Base-by-base conservation (phyloP, 2,329 filamentous ascomycete genomes). In the Raffaelea albimanens region DNA sequence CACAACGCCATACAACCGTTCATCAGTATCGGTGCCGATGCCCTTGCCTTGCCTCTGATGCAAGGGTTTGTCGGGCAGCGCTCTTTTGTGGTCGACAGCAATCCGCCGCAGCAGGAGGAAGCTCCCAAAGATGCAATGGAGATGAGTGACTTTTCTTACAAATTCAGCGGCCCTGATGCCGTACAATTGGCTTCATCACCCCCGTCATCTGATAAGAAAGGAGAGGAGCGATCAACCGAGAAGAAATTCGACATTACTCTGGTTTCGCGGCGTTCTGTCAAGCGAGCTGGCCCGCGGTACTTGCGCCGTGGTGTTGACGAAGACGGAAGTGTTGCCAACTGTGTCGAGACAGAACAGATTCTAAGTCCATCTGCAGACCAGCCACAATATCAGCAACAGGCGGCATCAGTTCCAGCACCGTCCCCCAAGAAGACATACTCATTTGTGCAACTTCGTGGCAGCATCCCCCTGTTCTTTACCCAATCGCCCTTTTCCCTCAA, bases 401-500 rank as follows among this genome's bases (percentile, higher is more conserved):
- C 41, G 3, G 21, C 38, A 38, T 19, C 18, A 36, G 13, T 43
- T 31, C 5, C 44, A n/a, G n/a, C n/a, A n/a, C n/a, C n/a, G n/a
- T n/a, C 46, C 2, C 66, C 72, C 0, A 69, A 65, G 2, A 87
- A 80, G 55, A 72, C 83, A 2, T 86, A 87, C 62, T 95, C 89
- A 0, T 94, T 95, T 57, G 69, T 94, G 3, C 93, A 98, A 61
- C 72, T 89, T 21, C 79, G 93, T 53, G 91, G 90, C 7, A 96
- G 90, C 20, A 95, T 97, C 53, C 93, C 93, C 0, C 66, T 97
- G 0, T 97, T 93, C 69, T 98, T 96, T 61, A 94, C 90, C 0
- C 93, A 98, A 59, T 88, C 86, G 0, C 90, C 91, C 0, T 97
- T 95, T 63, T 89, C 88, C 10, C 79, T 97, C 55, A 96, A 95